Evolutionary conservation across 805 yeast genomes (phyloP).

Genomic region (Candida incommunis): DNA sequence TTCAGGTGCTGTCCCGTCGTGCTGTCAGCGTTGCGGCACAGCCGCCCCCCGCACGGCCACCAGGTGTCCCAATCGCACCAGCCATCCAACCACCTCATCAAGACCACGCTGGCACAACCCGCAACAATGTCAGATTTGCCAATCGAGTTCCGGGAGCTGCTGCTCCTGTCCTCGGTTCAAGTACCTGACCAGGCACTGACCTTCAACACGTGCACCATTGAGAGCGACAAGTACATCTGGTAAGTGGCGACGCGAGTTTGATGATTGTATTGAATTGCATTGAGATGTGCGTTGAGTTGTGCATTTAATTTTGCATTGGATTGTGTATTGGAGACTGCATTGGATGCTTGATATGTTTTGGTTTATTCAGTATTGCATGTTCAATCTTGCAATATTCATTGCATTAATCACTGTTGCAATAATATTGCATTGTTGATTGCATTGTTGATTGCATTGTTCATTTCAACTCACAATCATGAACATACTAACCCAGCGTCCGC

Average conservation of each 20-base stretch:
- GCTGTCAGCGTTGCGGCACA: neutral
- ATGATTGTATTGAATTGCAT: slow-evolving; percentile 10
- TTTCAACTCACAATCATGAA: no score
- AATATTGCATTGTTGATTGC: no score
- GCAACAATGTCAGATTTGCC: slow-evolving; percentile 51
- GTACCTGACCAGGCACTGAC: slow-evolving; percentile 75
- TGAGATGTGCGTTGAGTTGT: neutral
- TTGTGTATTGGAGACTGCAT: no score
- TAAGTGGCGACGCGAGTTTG: no score
- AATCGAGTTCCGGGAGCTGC: slow-evolving; percentile 90
- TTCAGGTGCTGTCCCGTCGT: neutral
- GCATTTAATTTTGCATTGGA: neutral
- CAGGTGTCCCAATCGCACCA: neutral
- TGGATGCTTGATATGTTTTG: no score
- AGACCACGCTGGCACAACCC: neutral
- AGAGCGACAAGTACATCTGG: slow-evolving; percentile 89
- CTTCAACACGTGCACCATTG: slow-evolving; percentile 87
- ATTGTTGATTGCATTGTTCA: no score
- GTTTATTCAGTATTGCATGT: no score
- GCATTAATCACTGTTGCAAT: no score
- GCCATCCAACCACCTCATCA: neutral
- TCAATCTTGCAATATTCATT: no score
- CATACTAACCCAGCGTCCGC: slow-evolving; percentile 20
- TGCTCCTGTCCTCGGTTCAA: slow-evolving; percentile 76
- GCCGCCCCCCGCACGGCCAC: slow-evolving; percentile 1